These are phyloP conservation scores for Lepidium didymum DNA, from an alignment of 345 rosid genomes.

Conservation along the genomic window DNA sequence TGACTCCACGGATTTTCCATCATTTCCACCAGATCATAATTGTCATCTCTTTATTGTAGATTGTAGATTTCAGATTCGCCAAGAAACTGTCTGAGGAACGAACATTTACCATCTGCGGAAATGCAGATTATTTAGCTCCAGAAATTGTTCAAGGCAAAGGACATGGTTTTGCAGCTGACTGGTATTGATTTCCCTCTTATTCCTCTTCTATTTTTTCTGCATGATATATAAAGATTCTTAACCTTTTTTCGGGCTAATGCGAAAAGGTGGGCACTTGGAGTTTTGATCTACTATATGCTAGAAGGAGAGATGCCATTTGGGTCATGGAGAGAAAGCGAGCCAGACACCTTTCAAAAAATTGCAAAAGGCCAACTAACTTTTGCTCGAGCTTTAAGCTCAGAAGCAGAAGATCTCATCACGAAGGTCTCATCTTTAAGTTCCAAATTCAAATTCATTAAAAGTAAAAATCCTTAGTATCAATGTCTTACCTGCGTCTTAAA, in stretches of 20 bases:
- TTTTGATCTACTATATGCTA: conserved; percentile 71
- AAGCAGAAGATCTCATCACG: conserved; percentile 66
- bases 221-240: not conserved
- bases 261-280: conserved; percentile 88
- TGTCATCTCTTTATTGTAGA: conserved; percentile 29
- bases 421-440: conserved; percentile 45
- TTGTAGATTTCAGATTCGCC: conserved; percentile 84
- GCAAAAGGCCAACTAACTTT: conserved; percentile 67
- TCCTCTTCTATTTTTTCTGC: not conserved
- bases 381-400: conserved; percentile 46
- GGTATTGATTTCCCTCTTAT: conserved; percentile 36
- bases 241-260: not conserved
- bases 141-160: conserved; percentile 89
- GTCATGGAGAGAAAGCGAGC: conserved; percentile 80
- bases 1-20: not conserved
- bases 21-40: not conserved
- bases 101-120: conserved; percentile 85
- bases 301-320: conserved; percentile 84
- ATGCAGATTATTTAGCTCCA: conserved; percentile 77
- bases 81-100: conserved; percentile 60
- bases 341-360: conserved; percentile 64
- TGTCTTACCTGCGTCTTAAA: not conserved
- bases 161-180: conserved; percentile 80
- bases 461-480: not conserved
- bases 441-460: not conserved